These are phyloP conservation scores for Closterium sp. DNA, from an alignment of 139 green algal genomes.

Conservation along the genomic window DNA sequence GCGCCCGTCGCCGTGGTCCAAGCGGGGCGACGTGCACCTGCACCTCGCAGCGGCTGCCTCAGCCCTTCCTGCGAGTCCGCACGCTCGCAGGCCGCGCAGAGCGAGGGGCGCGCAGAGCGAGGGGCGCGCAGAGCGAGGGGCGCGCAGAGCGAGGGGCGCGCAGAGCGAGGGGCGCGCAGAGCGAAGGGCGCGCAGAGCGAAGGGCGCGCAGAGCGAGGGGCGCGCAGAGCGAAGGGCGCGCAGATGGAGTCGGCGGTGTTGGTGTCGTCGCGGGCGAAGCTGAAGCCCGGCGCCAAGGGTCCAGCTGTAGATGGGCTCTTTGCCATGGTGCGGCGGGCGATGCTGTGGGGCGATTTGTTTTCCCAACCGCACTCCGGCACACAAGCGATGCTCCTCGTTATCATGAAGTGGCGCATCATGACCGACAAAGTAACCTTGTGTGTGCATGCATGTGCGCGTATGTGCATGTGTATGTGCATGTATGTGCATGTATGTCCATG, in stretches of 20 bases:
- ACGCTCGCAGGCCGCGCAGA: background rate
- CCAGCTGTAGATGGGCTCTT: background rate
- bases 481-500: background rate
- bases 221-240: too few species aligned
- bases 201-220: too few species aligned
- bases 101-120: too few species aligned
- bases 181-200: too few species aligned
- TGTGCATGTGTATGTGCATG: constrained; percentile 5
- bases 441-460: background rate
- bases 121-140: background rate
- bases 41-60: too few species aligned
- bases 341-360: too few species aligned
- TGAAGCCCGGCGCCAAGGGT: background rate
- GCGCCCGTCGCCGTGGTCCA: too few species aligned
- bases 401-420: background rate
- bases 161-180: background rate
- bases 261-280: background rate
- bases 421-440: background rate
- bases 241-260: too few species aligned
- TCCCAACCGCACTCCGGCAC: background rate
- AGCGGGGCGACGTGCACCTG: too few species aligned
- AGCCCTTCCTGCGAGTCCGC: background rate
- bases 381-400: background rate
- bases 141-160: background rate
- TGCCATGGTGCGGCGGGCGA: background rate